Conservation (phyloP, 345 rosid species). For the Corymbia maculata region DNA sequence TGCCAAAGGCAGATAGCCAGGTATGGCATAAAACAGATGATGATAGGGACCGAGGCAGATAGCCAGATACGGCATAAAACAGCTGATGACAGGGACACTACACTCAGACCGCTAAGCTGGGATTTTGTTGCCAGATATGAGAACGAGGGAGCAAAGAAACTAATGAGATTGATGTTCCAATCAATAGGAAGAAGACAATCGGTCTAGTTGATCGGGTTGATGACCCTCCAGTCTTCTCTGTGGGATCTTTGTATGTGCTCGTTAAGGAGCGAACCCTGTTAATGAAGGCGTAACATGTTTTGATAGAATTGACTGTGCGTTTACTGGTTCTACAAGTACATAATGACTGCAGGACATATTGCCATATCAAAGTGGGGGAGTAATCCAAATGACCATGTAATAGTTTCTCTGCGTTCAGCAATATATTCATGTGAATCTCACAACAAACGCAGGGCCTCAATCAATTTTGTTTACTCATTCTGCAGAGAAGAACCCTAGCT, state of each 20-base stretch:
- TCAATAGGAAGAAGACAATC: not conserved
- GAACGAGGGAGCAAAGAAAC: not conserved
- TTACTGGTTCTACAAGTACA: not conserved
- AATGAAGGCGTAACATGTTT: not conserved
- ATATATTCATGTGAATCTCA: not conserved
- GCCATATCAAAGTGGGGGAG: not conserved
- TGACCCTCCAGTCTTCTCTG: not conserved
- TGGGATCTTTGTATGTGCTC: not conserved
- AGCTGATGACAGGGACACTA: not conserved
- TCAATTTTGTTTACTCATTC: not conserved
- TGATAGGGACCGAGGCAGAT: not conserved
- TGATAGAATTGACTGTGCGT: not conserved
- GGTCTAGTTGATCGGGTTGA: not conserved
- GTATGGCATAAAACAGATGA: not conserved
- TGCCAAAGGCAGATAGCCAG: not conserved
- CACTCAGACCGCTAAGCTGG: not conserved
- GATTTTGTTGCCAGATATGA: not conserved
- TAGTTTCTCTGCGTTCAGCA: not conserved
- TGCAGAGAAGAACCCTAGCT: not conserved
- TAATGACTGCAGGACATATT: not conserved
- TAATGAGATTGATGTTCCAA: not conserved
- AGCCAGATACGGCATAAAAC: not conserved
- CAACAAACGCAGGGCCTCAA: not conserved
- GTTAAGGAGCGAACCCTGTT: not conserved
- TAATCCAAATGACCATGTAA: not conserved